Evolutionary conservation across 2,329 filamentous ascomycete species (phyloP).

Genomic region (Talaromyces amestolkiae): DNA sequence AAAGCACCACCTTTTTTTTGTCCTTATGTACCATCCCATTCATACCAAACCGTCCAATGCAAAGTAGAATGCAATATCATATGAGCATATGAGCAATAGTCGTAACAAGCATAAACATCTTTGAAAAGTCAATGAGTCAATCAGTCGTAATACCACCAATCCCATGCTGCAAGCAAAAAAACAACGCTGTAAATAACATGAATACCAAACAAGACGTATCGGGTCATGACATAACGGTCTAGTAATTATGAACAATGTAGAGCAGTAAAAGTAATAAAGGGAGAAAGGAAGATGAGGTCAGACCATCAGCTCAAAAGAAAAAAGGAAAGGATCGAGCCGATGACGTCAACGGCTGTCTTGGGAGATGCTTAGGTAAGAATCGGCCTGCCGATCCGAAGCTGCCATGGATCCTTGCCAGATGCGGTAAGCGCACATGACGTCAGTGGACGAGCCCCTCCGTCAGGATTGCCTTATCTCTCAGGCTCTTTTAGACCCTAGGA

Average conservation of each 20-base stretch:
- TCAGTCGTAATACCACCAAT: background rate
- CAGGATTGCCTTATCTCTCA: slow-evolving; percentile 1
- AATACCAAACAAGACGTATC: slow-evolving; percentile 6
- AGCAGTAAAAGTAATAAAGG: background rate
- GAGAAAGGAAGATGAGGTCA: slow-evolving; percentile 1
- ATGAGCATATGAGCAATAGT: background rate
- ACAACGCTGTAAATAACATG: slow-evolving; percentile 12
- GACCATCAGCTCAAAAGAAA: background rate
- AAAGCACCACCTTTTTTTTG: slow-evolving; percentile 3
- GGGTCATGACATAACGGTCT: slow-evolving; percentile 12
- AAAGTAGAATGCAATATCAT: background rate
- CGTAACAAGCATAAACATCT: slow-evolving; percentile 7
- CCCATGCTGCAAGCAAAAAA: background rate
- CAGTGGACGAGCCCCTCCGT: slow-evolving; percentile 4
- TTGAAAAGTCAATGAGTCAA: too few relatives aligned
- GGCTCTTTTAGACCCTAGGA: background rate
- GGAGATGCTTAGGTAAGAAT: slow-evolving; percentile 8
- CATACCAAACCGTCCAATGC: slow-evolving; percentile 7
- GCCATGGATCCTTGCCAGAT: slow-evolving; percentile 10
- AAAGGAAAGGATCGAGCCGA: slow-evolving; percentile 9
- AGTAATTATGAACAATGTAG: slow-evolving; percentile 8
- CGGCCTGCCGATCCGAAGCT: slow-evolving; percentile 19
- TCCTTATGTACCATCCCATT: background rate
- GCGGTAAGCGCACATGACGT: slow-evolving; percentile 15
- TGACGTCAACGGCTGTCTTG: slow-evolving; percentile 20